Base-by-base conservation (phyloP, 148 eudicot genomes). In the Vaccinium macrocarpon region DNA sequence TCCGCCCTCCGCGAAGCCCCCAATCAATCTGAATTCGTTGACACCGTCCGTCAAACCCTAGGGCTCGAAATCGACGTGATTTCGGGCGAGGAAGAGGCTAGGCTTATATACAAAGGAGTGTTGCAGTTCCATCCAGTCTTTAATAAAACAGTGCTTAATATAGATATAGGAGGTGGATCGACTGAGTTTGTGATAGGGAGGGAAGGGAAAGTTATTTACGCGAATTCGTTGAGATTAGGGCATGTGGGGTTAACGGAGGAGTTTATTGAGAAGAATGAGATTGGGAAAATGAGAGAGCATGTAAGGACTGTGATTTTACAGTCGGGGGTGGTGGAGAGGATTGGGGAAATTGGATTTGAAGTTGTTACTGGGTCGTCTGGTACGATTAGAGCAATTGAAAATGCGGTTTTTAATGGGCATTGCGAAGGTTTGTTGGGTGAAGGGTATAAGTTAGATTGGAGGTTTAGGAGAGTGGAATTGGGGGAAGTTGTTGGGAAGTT, bases 151-250 rank as follows among this genome's bases (percentile, higher is more conserved):
- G 90, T 89, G 7, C 87, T 94, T 1, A 77, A 61, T 15, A 59
- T 93, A 19, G 98, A 94, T 82, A 94, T 93, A 62, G 98, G 96
- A 12, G 98, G 95, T 56, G 98, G 95, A 13, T 94, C 98, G 0
- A 91, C 92, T 59, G 98, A 94, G 71, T 92, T 94, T 76, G 89
- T 89, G 5, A 56, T 94, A 21, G 95, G 91, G 56, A 55, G 46
- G 56, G 8, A 62, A 19, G 98, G 94, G 9, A 35, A 64, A 27
- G 90, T 92, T 75, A 21, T 86, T 15, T 90, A 61, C 74, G 88
- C 87, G 7, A 82, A 62, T 57, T 93, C 95, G 0, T 76, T 94
- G 84, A 89, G 59, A 38, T 84, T 93, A 81, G 94, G 98, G 29
- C 93, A 92, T 64, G 93, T 94, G 9, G 90, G 84, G 8, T 72